phyloP scores from a whole-genome alignment of 1,139 yeast genomes.

The Diutina catenulata region DNA sequence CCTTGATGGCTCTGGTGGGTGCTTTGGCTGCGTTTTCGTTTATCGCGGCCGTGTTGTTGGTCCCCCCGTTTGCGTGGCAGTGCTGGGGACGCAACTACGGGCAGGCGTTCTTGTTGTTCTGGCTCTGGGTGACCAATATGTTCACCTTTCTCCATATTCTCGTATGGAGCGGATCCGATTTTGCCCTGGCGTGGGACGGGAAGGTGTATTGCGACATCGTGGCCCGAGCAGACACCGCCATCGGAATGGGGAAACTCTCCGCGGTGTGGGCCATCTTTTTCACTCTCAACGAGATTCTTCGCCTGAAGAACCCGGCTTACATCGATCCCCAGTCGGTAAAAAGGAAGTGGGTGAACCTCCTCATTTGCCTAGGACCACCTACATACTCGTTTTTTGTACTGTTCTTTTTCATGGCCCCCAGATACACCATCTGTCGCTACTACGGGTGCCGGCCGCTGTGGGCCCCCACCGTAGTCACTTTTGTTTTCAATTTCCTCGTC shows the following conservation, averaged over 20 bases:
- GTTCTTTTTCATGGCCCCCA: not conserved
- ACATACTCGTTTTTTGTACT: not conserved
- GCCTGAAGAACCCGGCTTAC: not conserved
- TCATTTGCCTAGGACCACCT: not conserved
- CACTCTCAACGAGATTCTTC: not conserved
- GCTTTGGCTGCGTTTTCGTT: not conserved
- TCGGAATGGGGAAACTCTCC: not conserved
- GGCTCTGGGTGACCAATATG: not conserved
- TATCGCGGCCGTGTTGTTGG: not conserved
- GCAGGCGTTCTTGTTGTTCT: not conserved
- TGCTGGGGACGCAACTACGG: not conserved
- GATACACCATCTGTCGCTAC: not conserved
- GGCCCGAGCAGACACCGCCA: not conserved
- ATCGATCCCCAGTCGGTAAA: not conserved
- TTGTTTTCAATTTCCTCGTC: no score
- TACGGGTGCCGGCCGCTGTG: not conserved
- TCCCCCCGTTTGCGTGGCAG: slow-evolving; percentile 1
- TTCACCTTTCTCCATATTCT: not conserved
- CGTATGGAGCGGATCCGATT: not conserved
- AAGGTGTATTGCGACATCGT: slow-evolving; percentile 1
- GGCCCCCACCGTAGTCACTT: not conserved
- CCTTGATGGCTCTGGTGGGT: no score
- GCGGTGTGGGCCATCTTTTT: slow-evolving; percentile 2
- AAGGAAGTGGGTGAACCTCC: not conserved
- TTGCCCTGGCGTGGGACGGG: not conserved